Evolutionary conservation across 257 asterid genomes (phyloP), one percentile per base, ranked within the genome.

Genomic region (Linaria vulgaris): DNA sequence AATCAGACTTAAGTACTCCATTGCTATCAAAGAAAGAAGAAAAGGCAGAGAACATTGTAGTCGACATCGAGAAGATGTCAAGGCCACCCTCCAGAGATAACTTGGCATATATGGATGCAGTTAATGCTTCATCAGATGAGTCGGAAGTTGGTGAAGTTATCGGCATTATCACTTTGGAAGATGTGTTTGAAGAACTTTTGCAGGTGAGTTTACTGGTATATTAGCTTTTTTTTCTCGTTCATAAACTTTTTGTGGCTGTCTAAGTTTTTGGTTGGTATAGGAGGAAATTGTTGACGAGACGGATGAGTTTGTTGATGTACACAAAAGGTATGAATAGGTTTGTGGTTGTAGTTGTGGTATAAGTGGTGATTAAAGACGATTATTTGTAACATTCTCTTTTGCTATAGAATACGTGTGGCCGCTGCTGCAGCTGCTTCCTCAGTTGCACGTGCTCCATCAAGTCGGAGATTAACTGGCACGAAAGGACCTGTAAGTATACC

Each of bases 261-360:
- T 64, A 53, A 46, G 48, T 23, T 16, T 20, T 27, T 51, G 31
- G 48, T 31, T 22, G 9, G n/a, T 75, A 67, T 77, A 87, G 92
- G 95, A 87, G 78, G 94, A 87, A 80, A 87, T 87, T 72, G 95
- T 87, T 1, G 95, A 87, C 16, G 95, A 87, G 80, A 84, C 95
- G 0, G 95, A 87, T 60, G 95, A 87, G 61, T 87, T 50, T 70
- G 95, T 87, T 34, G 95, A 87, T 51, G 95, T 87, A 66, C 95
- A 87, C 66, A 84, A 80, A 78, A 87, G 95, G 95, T 85, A 61
- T 27, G 37, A 23, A 13, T 22, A 17, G 43, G 45, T 53, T 67
- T 9, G 56, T 9, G 14, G 15, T 49, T 44, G n/a, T n/a, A 23
- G 44, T 24, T 58, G 9, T 16, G 14, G 9, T 56, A 56, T 25